phyloP scores from a whole-genome alignment of 805 yeast species.

The Kazachstania viticola region DNA sequence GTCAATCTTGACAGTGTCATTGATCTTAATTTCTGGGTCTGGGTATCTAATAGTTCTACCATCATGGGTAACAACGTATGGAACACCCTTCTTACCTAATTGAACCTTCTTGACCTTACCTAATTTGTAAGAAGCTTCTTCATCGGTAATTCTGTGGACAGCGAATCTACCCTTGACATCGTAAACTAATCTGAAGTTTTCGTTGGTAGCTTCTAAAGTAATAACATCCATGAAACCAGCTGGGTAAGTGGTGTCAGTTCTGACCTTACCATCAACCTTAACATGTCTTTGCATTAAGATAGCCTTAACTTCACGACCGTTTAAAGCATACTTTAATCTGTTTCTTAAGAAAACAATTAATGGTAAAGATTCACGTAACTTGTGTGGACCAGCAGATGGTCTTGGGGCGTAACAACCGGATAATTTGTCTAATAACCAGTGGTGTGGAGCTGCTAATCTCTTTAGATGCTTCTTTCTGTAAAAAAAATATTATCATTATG shows the following conservation, averaged over 20 bases:
- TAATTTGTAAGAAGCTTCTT: slow-evolving; percentile 96
- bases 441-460: slow-evolving; percentile 99
- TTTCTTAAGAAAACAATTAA: slow-evolving; percentile 93
- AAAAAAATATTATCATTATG: neutral
- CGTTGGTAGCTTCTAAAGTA: slow-evolving; percentile 94
- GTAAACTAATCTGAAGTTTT: slow-evolving; percentile 97
- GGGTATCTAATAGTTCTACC: slow-evolving; percentile 99
- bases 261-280: slow-evolving; percentile 97
- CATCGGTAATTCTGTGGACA: slow-evolving; percentile 98
- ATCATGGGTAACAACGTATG: slow-evolving; percentile 98
- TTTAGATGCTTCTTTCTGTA: slow-evolving; percentile 87
- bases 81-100: slow-evolving; percentile 96
- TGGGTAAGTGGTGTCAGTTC: slow-evolving; percentile 98
- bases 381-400: slow-evolving; percentile 99
- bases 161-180: slow-evolving; percentile 99
- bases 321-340: slow-evolving; percentile 97
- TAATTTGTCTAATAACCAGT: slow-evolving; percentile 99
- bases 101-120: slow-evolving; percentile 97
- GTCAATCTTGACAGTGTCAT: slow-evolving; percentile 97
- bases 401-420: slow-evolving; percentile 99
- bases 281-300: slow-evolving; percentile 97
- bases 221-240: slow-evolving; percentile 99
- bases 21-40: slow-evolving; percentile 91
- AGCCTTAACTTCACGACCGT: slow-evolving; percentile 98
- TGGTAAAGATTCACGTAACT: slow-evolving; percentile 96